Evolutionary conservation across 1,139 yeast genomes (phyloP), one percentile per base, ranked within the genome.

Genomic region (Kazachstania sp.): DNA sequence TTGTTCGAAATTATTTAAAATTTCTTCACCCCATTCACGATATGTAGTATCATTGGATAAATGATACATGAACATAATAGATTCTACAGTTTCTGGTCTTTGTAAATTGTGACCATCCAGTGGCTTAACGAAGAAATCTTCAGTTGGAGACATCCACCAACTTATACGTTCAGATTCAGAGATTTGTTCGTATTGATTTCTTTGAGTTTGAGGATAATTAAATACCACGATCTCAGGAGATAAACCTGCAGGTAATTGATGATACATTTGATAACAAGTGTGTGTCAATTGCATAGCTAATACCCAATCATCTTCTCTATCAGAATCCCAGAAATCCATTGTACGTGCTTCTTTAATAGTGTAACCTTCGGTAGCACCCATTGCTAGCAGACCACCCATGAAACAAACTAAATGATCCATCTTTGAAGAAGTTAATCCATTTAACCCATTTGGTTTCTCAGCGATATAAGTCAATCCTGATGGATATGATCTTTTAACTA

Each of bases 381-480:
- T 69, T 0, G 96, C 95, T 53, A 88, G 75, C 57, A 86, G 74
- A 0, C 97, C 97, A 48, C 96, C 96, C 60, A 86, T 81, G 68
- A 87, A 88, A 65, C 97, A 90, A 20, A 87, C 97, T 54, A 87
- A 71, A 66, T 90, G 97, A 63, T 90, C 97, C 96, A 90, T 87
- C 64, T 87, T 88, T 18, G 80, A 70, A n/a, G 83, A 78, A 1
- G 71, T 68, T 0, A 82, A 81, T 13, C 65, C 68, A 1, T 51
- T 23, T 18, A 86, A 60, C 7, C 97, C 97, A 32, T 66, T 57
- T 26, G 83, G 86, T 45, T 79, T 73, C 65, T 90, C 97, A 12
- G 95, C 96, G 51, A 90, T 73, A 60, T 73, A 90, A 0, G 83
- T 75, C 38, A 84, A 70, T 2, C 75, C 76, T 54, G 69, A 77